Evolutionary conservation across 257 asterid genomes (phyloP).

Genomic region (Capsicum baccatum): DNA sequence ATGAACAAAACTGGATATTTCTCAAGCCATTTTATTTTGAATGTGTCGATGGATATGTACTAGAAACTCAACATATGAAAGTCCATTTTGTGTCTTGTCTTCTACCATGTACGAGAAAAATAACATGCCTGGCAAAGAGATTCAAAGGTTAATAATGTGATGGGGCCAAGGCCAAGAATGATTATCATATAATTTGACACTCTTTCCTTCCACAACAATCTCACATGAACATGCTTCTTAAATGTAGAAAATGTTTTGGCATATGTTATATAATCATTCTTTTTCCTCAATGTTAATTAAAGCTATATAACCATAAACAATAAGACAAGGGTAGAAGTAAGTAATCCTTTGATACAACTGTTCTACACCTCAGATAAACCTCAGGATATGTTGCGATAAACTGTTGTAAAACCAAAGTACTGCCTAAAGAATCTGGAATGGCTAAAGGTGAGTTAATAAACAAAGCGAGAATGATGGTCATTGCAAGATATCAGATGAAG

Average conservation of each 20-base stretch:
- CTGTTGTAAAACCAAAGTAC: not conserved
- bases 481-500: conserved; percentile 7
- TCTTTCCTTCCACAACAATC: not conserved
- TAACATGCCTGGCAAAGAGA: conserved; percentile 60
- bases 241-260: not conserved
- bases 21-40: conserved; percentile 90
- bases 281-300: not conserved
- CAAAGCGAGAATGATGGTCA: not conserved
- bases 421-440: not conserved
- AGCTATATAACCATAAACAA: not conserved
- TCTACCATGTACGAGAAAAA: conserved; percentile 83
- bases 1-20: conserved; percentile 9
- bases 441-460: not conserved
- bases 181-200: not conserved
- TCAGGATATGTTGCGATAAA: not conserved
- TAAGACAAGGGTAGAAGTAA: not conserved
- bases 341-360: not conserved
- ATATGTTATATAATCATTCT: not conserved
- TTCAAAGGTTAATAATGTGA: not conserved
- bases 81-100: conserved; percentile 79
- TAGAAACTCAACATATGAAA: conserved; percentile 87
- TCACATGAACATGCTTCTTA: not conserved
- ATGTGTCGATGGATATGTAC: conserved; percentile 93
- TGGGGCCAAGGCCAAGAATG: not conserved
- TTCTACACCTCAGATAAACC: not conserved